Percentiles rank a stretch among this genome's conserved stretches.
These are phyloP conservation scores for Starmerella floris DNA, from an alignment of 805 yeast genomes.

Conservation along the genomic window DNA sequence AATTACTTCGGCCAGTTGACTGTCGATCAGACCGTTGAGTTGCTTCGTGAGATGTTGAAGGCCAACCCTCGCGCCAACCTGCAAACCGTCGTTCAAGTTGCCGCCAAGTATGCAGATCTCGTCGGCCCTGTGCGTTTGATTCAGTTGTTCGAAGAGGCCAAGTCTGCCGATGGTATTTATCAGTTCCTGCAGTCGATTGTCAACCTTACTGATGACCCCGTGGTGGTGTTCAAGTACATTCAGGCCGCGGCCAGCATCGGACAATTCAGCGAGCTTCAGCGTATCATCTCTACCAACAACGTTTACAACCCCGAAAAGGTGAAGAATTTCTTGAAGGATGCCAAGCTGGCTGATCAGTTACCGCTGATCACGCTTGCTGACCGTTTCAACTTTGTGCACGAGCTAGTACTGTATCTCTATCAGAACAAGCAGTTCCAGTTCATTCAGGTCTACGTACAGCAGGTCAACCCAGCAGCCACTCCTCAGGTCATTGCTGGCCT, in stretches of 20 bases:
- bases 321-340: conserved; percentile 91
- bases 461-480: conserved; percentile 88
- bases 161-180: conserved; percentile 85
- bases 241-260: conserved; percentile 85
- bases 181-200: conserved; percentile 88
- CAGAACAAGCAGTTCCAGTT: conserved; percentile 92
- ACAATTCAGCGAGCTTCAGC: conserved; percentile 86
- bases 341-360: conserved; percentile 82
- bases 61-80: conserved; percentile 70
- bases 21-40: conserved; percentile 82
- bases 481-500: conserved; percentile 95
- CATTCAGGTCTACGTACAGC: conserved; percentile 95
- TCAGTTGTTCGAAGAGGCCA: conserved; percentile 84
- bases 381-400: conserved; percentile 81
- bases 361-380: conserved; percentile 96
- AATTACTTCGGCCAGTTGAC: conserved; percentile 83
- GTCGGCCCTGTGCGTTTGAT: conserved; percentile 77
- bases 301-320: conserved; percentile 95
- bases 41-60: conserved; percentile 74
- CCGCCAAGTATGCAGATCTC: conserved; percentile 88
- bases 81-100: conserved; percentile 90
- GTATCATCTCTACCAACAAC: conserved; percentile 86
- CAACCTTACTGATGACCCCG: conserved; percentile 83
- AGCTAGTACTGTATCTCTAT: conserved; percentile 81
- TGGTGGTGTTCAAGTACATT: conserved; percentile 90